Base-by-base conservation (phyloP, 768 basidiomycete species). In the Suillus paluster region DNA sequence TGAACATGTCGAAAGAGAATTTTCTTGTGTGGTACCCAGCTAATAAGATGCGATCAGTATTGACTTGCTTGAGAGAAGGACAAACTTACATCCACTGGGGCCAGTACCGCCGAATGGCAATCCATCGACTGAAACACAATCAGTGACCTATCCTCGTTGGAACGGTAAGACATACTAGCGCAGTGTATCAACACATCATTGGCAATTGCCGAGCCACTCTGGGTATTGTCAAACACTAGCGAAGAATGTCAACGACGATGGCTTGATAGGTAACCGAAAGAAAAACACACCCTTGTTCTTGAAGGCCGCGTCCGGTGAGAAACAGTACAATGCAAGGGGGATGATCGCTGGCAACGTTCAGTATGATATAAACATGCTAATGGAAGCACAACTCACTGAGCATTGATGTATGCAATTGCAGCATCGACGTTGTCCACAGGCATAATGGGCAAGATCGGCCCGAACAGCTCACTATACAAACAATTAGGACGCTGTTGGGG, bases 271-370 rank as follows among this genome's bases (percentile, higher is more conserved):
- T 15, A 14, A 41, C 27, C 10, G 14, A 57, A 49, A 3, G 1
- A 11, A n/a, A 23, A 30, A 61, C 74, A 27, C 58, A 87, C 91
- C 85, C 74, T 88, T 88, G 25, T 79, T 71, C 75, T 91, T 90
- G 69, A 88, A 80, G 21, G 74, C 73, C 1, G 78, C 61, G 64
- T 88, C 83, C 62, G 83, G 77, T 2, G 90, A 82, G 75, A 95
- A 95, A 39, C 92, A 85, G 67, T 95, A 94, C 10, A 95, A 73
- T 2, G 87, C 83, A 19, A 95, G 81, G 5, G n/a, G 94, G 91
- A 61, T 90, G 83, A 42, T 89, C 89, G 39, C 90, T 91, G 60
- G 0, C 52, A 14, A 27, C n/a, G 45, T 21, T 58, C 46, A 60
- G 60, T 14, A 50, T 33, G 21, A 30, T 17, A 5, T 34, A 55